Base-by-base conservation (phyloP, 805 yeast genomes). In the Brettanomyces bruxellensis region DNA sequence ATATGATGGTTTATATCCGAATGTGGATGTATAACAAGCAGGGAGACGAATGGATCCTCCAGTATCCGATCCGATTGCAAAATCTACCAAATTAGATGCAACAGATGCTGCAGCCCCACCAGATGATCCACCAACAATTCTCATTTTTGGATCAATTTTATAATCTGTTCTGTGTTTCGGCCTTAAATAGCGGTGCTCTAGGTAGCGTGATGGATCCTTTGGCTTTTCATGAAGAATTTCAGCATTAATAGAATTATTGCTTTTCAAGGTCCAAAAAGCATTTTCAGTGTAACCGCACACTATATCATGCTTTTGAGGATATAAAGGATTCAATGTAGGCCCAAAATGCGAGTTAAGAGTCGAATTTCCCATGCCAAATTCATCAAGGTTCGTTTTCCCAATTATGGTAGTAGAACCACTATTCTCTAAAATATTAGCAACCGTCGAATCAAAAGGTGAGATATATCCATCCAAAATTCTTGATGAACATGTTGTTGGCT, bases 81-180 rank as follows among this genome's bases (percentile, higher is more conserved):
- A 80, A 58, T 83, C 87, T 34, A 79, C 83, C 51, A 79, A 58
- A 1, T 68, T 82, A 0, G 83, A 76, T 1, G 91, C 83, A 1
- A 91, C 96, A 0, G 95, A 86, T 1, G 95, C 95, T 0, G 98
- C 98, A 36, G 93, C 78, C 0, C 99, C 99, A 18, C 98, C 96
- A 5, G 96, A 87, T 0, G 97, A 89, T 0, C 99, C 99, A 11
- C 99, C 99, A 3, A 84, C 71, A 1, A 78, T 65, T 37, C 75
- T 63, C 43, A 62, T 61, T 4, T 52, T 52, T 2, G 55, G 48
- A 11, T 54, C 50, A 6, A 56, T 46, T n/a, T 45, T 28, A 47
- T 53, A 50, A 22, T 50, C 32, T 7, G 46, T 11, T 22, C 47
- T 47, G 34, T 58, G 38, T 4, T 46, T 43, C 4, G 64, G 59